Conservation (phyloP, 2,329 filamentous ascomycete species). For the Colletotrichum lini region DNA sequence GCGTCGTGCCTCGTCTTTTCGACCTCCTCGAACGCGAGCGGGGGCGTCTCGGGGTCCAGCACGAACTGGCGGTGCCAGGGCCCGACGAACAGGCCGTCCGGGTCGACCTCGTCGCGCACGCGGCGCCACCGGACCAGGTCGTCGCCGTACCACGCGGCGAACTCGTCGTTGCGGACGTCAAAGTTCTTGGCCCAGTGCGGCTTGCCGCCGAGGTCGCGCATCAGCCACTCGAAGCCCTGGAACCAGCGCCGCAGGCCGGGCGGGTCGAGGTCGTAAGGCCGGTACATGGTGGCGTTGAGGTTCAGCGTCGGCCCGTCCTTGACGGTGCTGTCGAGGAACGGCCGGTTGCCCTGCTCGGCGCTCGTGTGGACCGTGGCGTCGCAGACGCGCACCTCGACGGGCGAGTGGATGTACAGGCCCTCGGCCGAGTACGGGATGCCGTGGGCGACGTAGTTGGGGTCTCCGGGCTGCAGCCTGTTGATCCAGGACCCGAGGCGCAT, state of each 20-base stretch:
- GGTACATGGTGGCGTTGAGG: slow-evolving; percentile 91
- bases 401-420: slow-evolving; percentile 90
- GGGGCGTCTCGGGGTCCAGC: slow-evolving; percentile 55
- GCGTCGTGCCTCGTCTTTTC: slow-evolving; percentile 46
- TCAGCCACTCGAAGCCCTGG: slow-evolving; percentile 90
- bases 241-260: slow-evolving; percentile 85
- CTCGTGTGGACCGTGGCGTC: slow-evolving; percentile 70
- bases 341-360: slow-evolving; percentile 50
- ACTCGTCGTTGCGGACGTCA: slow-evolving; percentile 67
- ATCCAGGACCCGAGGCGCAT: slow-evolving; percentile 89
- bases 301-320: slow-evolving; percentile 82
- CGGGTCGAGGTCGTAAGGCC: slow-evolving; percentile 84
- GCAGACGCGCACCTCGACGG: slow-evolving; percentile 89
- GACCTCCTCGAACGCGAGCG: slow-evolving; percentile 56
- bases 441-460: slow-evolving; percentile 74
- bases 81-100: slow-evolving; percentile 89
- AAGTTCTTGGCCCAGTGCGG: slow-evolving; percentile 99
- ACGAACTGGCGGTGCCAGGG: slow-evolving; percentile 88
- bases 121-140: slow-evolving; percentile 76
- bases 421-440: slow-evolving; percentile 84
- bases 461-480: slow-evolving; percentile 72
- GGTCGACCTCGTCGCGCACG: slow-evolving; percentile 80
- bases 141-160: slow-evolving; percentile 78
- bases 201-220: slow-evolving; percentile 85
- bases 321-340: slow-evolving; percentile 78